Conservation (phyloP, 345 rosid species). For the Lepidium didymum region DNA sequence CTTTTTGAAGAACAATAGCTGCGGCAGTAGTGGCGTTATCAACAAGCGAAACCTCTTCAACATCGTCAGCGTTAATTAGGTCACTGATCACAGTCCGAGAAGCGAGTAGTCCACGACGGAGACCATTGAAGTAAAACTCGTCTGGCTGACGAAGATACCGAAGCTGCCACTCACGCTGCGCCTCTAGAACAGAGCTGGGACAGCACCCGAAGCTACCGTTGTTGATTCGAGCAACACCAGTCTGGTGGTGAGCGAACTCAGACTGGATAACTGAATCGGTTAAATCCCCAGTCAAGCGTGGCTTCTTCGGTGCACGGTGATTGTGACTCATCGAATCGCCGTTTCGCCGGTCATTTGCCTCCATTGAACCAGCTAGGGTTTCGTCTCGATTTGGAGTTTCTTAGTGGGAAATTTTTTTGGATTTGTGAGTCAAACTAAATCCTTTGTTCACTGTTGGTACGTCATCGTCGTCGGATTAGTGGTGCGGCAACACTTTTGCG, state of each 20-base stretch:
- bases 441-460: not conserved
- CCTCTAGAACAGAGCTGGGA: conserved; percentile 52
- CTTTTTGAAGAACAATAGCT: conserved; percentile 66
- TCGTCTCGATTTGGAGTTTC: not conserved
- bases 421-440: not conserved
- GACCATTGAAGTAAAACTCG: conserved; percentile 62
- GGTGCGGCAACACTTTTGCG: conserved; percentile 18
- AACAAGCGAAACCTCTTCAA: conserved; percentile 65
- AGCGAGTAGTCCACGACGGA: conserved; percentile 47
- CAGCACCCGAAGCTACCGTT: conserved; percentile 88
- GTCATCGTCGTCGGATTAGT: conserved; percentile 13
- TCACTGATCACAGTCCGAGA: conserved; percentile 49
- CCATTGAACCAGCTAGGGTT: conserved; percentile 35
- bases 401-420: not conserved
- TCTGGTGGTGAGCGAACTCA: conserved; percentile 72
- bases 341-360: conserved; percentile 34
- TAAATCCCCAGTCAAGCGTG: conserved; percentile 28
- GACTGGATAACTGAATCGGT: conserved; percentile 42
- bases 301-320: conserved; percentile 37
- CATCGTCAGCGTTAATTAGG: conserved; percentile 61
- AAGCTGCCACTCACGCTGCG: conserved; percentile 58
- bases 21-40: conserved; percentile 83
- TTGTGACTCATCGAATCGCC: conserved; percentile 35
- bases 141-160: conserved; percentile 64
- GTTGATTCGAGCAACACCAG: conserved; percentile 53